Evolutionary conservation across 345 rosid species (phyloP), one percentile per base, ranked within the genome.

Genomic region (Boechera divaricarpa): DNA sequence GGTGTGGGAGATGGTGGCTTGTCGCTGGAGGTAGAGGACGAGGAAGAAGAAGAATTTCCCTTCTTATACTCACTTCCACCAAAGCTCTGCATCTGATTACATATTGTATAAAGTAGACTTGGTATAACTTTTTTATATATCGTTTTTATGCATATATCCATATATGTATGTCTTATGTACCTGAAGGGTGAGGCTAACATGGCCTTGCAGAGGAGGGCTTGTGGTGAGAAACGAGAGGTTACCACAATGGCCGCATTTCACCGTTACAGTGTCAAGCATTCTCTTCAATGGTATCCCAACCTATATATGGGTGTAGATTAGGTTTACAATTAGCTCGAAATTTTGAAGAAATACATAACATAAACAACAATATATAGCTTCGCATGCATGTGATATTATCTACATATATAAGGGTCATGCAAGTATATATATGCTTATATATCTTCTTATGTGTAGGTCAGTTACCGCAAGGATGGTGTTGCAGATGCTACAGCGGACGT

Each of bases 401-500:
- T 24, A 47, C 16, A 74, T n/a, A 44, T 69, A 45, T 16, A 33
- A 8, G 36, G 18, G 11, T 63, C 38, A 42, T 63, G 38, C 11
- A 7, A 21, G 1, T 9, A 45, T 29, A 45, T 29, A 57, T 54
- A 54, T 54, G 33, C 5, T 45, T 64, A 33, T n/a, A 35, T 1
- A 35, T 16, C 26, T 58, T 15, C 62, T 32, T 28, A 10, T 73
- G 36, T 51, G 51, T 67, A 36, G 31, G 26, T 53, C 38, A 51
- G 2, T 69, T 91, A 94, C 99, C 74, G 99, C 99, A 51, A 96
- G 99, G 85, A 96, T 90, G 75, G 99, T 96, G 92, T 81, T 87
- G 90, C 99, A 96, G 82, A 90, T 93, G 88, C 89, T 96, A 86
- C 99, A 96, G 16, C 98, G 96, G 65, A 93, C 92, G 79, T 96